These are phyloP conservation scores for Proliferodiscus dingleyae DNA, from an alignment of 2,329 filamentous ascomycete genomes.

Conservation along the genomic window DNA sequence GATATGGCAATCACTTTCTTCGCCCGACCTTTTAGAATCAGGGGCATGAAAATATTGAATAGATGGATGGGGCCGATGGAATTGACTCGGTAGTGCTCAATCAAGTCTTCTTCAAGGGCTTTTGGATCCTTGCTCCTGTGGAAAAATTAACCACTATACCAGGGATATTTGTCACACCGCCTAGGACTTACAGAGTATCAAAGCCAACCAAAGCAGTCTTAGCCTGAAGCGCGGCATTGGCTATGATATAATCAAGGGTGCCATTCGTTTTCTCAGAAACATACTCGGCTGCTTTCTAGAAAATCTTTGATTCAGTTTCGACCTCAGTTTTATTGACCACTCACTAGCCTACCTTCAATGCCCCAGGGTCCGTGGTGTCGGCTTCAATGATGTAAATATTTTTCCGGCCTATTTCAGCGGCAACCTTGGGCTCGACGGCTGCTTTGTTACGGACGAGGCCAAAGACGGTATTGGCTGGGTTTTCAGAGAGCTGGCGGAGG, in stretches of 20 bases:
- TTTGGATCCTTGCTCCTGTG: conserved; percentile 24
- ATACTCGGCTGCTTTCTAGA: conserved; percentile 19
- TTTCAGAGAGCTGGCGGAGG: conserved; percentile 39
- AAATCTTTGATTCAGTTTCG: conserved; percentile 11
- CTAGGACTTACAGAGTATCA: conserved; percentile 35
- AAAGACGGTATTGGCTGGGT: conserved; percentile 40
- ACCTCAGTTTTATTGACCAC: conserved; percentile 8
- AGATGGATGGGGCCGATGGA: conserved; percentile 49
- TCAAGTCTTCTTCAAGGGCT: conserved; percentile 34
- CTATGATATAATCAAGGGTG: conserved; percentile 47
- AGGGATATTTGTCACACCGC: conserved; percentile 1
- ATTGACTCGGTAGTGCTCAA: conserved; percentile 40
- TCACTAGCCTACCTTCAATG: conserved; percentile 16
- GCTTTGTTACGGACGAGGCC: conserved; percentile 45
- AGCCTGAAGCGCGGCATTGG: conserved; percentile 40
- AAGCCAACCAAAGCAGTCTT: conserved; percentile 31
- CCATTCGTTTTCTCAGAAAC: conserved; percentile 34
- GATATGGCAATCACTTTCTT: conserved; percentile 52
- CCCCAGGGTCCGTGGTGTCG: conserved; percentile 12
- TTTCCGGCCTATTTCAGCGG: conserved; percentile 33
- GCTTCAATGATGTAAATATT: conserved; percentile 20
- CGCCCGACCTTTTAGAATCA: conserved; percentile 42
- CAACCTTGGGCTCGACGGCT: conserved; percentile 39
- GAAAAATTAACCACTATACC: conserved; percentile 10
- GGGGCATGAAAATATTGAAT: conserved; percentile 47